Evolutionary conservation across 257 asterid species (phyloP), one percentile per base, ranked within the genome.

Genomic region (Solanum arcanum): DNA sequence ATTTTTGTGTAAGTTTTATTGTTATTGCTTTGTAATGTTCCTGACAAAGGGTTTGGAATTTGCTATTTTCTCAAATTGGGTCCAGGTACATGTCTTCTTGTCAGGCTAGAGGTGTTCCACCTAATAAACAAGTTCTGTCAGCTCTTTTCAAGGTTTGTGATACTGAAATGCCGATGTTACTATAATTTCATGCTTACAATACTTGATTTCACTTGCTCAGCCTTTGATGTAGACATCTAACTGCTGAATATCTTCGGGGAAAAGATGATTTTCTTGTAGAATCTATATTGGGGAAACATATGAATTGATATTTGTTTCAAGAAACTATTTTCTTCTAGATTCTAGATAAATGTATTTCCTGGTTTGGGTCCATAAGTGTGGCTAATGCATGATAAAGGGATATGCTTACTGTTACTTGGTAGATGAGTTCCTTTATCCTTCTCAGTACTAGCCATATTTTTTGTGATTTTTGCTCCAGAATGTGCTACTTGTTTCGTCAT

Each of bases 61-160:
- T 76, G 23, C 42, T 80, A 80, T 46, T 46, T 46, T 29, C 85
- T 78, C 68, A 75, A 69, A 76, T 73, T 62, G 81, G 78, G 89
- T 91, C 87, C 92, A 96, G 99, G 95, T 95, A 95, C 92, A 86
- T 88, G 74, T 90, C 88, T 88, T 94, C 91, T 87, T 94, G 98
- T 92, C 88, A 89, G 92, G 83, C 91, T 87, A 92, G 92, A 70
- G 96, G 90, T n/a, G 86, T 92, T 81, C 66, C 23, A 25, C 96
- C 98, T 31, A 93, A 93, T 86, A 91, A 91, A 91, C 89, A 89
- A 35, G 73, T 96, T 84, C 87, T 93, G 86, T 94, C 91, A 76
- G 93, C 98, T 82, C 72, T 96, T 88, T 90, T 90, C 92, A 94
- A 94, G 99, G 98, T 96, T 90, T 88, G 89, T 60, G 60, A 75